These are phyloP conservation scores for Coniophora puteana DNA, from an alignment of 1,284 basidiomycete genomes.

Conservation along the genomic window DNA sequence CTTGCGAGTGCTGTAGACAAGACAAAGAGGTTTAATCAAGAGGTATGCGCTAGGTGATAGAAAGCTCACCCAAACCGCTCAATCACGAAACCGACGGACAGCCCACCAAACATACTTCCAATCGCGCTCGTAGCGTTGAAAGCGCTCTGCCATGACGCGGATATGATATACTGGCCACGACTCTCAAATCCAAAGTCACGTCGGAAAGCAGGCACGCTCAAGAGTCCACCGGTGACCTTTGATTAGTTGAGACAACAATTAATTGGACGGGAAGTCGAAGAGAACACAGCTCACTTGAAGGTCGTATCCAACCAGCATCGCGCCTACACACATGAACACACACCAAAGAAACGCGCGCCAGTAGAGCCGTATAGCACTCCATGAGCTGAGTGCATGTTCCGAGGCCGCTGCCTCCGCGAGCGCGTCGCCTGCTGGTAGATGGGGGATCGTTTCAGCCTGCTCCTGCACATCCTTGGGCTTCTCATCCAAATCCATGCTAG, in stretches of 20 bases:
- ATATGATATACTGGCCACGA: conserved; percentile 11
- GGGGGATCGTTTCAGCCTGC: conserved; percentile 8
- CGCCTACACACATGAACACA: conserved; percentile 23
- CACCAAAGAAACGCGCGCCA: conserved; percentile 26
- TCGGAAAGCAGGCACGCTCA: conserved; percentile 24
- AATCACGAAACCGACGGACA: conserved; percentile 22
- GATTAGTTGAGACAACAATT: too few species aligned
- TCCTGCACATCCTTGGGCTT: conserved; percentile 5
- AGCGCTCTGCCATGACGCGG: conserved; percentile 27
- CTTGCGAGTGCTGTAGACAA: conserved; percentile 5
- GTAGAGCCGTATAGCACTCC: conserved; percentile 17
- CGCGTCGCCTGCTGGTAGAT: conserved; percentile 12
- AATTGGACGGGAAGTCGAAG: too few species aligned
- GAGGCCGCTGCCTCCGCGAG: conserved; percentile 20
- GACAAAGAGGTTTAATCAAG: too few species aligned
- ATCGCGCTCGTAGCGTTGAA: conserved; percentile 23
- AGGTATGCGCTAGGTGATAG: too few species aligned
- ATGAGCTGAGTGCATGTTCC: conserved; percentile 18
- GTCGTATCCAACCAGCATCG: conserved; percentile 25
- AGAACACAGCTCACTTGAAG: conserved; percentile 15
- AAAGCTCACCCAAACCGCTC: conserved; percentile 18
- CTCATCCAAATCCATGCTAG: too few species aligned
- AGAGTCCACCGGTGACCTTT: conserved; percentile 20
- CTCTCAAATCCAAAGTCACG: conserved; percentile 20
- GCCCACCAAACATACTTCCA: conserved; percentile 23